Evolutionary conservation across 2,329 filamentous ascomycete species (phyloP), one percentile per base, ranked within the genome.

Genomic region (Escovopsis sp.): DNA sequence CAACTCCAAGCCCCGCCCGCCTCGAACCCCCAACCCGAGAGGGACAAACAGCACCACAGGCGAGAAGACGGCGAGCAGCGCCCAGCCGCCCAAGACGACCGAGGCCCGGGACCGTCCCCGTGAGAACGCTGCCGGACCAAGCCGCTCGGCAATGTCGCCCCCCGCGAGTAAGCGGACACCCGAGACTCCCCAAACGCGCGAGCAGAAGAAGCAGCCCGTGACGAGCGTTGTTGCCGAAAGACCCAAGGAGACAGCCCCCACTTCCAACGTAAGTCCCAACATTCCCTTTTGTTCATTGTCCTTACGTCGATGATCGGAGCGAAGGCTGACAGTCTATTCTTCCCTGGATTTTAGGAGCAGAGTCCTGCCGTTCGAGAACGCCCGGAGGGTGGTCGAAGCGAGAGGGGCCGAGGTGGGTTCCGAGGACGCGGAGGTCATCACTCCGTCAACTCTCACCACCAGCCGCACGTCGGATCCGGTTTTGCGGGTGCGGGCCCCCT

Each of bases 401-500:
- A 68, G 49, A 55, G 60, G 42, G 61, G 62, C 18, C 66, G 68
- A 33, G 67, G 67, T 18, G 61, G 62, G 23, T 70, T 59, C 45
- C 64, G 69, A 33, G 61, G 62, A 38, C 68, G 69, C 38, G 69
- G 67, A 33, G 61, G 59, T 15, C 67, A 70, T 46, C 62, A 63
- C 44, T 51, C 53, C 33, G 50, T 50, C 46, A 61, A 55, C 51
- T 52, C 54, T 12, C 62, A 63, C 48, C 48, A 49, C 42, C 65
- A 58, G 47, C 57, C 60, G 36, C 57, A 60, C 46, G 52, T 50
- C 18, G 45, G 47, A 11, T 40, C 52, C 33, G 53, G 52, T 8
- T 65, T 61, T 48, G 53, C 53, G 33, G 49, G 57, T 32, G 63
- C 63, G 41, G 62, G 61, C 18, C 56, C 60, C 26, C 38, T 55